Evolutionary conservation across 441 rosid genomes (phyloP), one percentile per base, ranked within the genome.

Genomic region (Croton setiger): DNA sequence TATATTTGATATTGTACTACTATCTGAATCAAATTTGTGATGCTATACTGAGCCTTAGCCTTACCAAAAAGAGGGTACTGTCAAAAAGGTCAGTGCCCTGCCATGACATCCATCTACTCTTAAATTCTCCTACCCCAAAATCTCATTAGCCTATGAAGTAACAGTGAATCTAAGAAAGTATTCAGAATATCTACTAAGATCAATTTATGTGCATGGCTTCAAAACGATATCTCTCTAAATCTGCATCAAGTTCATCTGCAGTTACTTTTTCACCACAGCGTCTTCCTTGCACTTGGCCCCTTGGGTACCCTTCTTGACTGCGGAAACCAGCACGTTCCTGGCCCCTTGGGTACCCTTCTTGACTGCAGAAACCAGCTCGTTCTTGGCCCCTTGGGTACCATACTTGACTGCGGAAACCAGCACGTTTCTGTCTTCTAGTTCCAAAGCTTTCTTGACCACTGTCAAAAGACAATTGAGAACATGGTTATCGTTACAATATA

Each of bases 171-270:
- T 45, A 36, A 17, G 51, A 10, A 51, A 62, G 52, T 47, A 18
- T 48, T 68, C 20, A 14, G 7, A 39, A 33, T 23, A 18, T 15
- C 18, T 53, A 35, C 68, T 14, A 21, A 58, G 8, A 60, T 87
- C 78, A 85, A 67, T 75, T 88, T 27, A 81, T 78, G 72, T 83
- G 77, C 96, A 86, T 89, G 56, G 88, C 82, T 74, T 77, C 87
- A 1, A 86, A 36, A 58, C 80, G 92, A 75, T 89, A 89, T 72
- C 78, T 84, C 73, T 82, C 97, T 80, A 91, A 78, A 69, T 93
- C 97, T 17, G 95, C 90, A 49, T 93, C 92, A 62, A 93, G 98
- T 69, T 87, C 91, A 60, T 89, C 90, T 0, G 90, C 88, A 61
- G 98, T 85, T 51, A 86, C 79, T 88, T 87, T 39, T 74, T 84